Conservation (phyloP, 495 filamentous ascomycete genomes). For the Lentithecium fluviatile region DNA sequence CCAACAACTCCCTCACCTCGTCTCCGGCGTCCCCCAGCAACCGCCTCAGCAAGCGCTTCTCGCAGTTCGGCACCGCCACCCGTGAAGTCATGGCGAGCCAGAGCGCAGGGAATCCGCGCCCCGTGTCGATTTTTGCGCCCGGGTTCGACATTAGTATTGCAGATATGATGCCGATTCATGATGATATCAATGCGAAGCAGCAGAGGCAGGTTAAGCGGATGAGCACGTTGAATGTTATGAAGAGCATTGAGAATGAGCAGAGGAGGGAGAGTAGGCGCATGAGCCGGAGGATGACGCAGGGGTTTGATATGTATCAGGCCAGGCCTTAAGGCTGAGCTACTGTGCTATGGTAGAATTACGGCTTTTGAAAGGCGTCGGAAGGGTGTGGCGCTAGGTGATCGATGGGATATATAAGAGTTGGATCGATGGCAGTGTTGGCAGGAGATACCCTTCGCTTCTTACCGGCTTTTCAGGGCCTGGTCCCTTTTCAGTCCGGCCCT, state of each 20-base stretch:
- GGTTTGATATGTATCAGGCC: no score
- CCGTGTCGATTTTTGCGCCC: neutral
- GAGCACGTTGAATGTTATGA: neutral
- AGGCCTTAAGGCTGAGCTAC: no score
- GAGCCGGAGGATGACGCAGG: neutral
- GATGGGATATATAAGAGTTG: no score
- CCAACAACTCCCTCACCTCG: neutral
- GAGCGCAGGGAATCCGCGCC: neutral
- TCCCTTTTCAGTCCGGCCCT: no score
- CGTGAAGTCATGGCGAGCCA: neutral
- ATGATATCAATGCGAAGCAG: neutral
- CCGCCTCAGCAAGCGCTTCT: conserved; percentile 1
- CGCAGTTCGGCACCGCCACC: neutral
- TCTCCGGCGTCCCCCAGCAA: neutral
- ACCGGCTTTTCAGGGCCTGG: no score
- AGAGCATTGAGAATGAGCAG: neutral
- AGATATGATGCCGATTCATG: neutral
- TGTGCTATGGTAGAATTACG: no score
- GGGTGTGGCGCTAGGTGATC: no score
- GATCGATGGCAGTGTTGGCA: no score
- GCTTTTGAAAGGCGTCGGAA: no score
- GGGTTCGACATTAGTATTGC: neutral
- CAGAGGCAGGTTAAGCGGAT: neutral
- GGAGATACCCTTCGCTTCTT: no score
- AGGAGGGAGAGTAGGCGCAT: neutral